Evolutionary conservation across 2,329 filamentous ascomycete species (phyloP).

Genomic region (Ceratocystis colombiana): DNA sequence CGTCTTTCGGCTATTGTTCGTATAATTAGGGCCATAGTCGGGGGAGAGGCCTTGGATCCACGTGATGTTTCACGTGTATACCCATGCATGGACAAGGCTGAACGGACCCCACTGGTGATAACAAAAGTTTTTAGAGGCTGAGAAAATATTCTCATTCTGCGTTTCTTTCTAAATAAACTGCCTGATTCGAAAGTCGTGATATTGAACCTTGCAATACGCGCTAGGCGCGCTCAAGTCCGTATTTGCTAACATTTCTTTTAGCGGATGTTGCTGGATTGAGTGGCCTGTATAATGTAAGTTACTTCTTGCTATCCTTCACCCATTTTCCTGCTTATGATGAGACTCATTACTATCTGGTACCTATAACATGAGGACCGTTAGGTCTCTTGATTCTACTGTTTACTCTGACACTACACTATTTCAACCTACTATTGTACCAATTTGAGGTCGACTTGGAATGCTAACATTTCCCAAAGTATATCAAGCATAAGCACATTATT

Average conservation of each 20-base stretch:
- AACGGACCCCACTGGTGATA: constrained; percentile 17
- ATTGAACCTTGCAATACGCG: not conserved
- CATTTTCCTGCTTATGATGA: constrained; percentile 54
- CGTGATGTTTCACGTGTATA: not conserved
- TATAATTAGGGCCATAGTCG: constrained; percentile 38
- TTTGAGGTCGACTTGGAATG: not conserved
- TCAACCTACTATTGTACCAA: not conserved
- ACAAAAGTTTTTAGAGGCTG: constrained; percentile 21
- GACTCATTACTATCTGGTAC: constrained; percentile 70
- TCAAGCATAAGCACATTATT: not conserved
- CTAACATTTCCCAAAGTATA: constrained; percentile 18
- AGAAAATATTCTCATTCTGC: not conserved
- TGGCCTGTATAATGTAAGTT: constrained; percentile 19
- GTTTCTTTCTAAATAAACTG: constrained; percentile 14
- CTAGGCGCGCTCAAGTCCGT: not conserved
- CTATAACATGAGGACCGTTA: constrained; percentile 73
- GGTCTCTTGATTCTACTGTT: constrained; percentile 26
- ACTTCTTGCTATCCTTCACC: constrained; percentile 3
- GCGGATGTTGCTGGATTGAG: not conserved
- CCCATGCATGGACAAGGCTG: constrained; percentile 7
- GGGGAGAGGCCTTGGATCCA: not conserved
- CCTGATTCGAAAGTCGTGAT: not conserved
- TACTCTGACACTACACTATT: constrained; percentile 21
- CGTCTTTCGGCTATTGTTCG: constrained; percentile 35
- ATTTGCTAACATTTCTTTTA: not conserved